These are phyloP conservation scores for Elaeis oleifera DNA, from an alignment of 202 grass and related monocot species.

Conservation along the genomic window DNA sequence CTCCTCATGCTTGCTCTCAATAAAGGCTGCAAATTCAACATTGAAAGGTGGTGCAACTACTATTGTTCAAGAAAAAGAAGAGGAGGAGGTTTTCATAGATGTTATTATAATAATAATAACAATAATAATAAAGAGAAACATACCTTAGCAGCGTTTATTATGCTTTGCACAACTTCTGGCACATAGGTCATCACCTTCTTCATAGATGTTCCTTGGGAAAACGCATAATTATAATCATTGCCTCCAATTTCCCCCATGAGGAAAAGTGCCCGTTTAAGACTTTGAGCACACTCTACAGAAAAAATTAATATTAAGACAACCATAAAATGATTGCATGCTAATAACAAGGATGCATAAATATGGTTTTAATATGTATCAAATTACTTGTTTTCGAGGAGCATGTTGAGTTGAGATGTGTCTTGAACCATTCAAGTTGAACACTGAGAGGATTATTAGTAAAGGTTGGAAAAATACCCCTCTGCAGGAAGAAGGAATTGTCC, in stretches of 20 bases:
- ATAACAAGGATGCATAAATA: not conserved
- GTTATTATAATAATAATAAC: no score
- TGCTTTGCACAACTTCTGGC: slow-evolving; percentile 51
- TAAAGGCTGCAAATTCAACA: no score
- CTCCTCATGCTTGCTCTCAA: no score
- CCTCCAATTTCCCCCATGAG: slow-evolving; percentile 85
- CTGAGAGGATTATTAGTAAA: slow-evolving; percentile 52
- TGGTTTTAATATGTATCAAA: no score
- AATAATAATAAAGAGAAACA: no score
- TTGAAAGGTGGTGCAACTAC: no score
- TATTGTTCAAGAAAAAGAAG: not conserved
- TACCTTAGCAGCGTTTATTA: slow-evolving; percentile 54
- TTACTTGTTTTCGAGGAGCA: slow-evolving; percentile 51
- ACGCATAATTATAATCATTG: slow-evolving; percentile 92
- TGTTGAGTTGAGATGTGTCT: slow-evolving; percentile 53
- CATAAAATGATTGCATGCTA: not conserved
- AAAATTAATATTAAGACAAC: not conserved
- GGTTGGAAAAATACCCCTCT: slow-evolving; percentile 31
- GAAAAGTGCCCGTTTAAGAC: slow-evolving; percentile 44
- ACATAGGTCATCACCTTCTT: slow-evolving; percentile 47
- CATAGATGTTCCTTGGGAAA: slow-evolving; percentile 51
- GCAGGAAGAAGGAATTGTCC: slow-evolving; percentile 34
- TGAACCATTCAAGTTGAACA: slow-evolving; percentile 81
- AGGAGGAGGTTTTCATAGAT: not conserved
- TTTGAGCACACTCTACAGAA: slow-evolving; percentile 45